Conservation (phyloP, 768 basidiomycete species). For the Fibroporia radiculosa region DNA sequence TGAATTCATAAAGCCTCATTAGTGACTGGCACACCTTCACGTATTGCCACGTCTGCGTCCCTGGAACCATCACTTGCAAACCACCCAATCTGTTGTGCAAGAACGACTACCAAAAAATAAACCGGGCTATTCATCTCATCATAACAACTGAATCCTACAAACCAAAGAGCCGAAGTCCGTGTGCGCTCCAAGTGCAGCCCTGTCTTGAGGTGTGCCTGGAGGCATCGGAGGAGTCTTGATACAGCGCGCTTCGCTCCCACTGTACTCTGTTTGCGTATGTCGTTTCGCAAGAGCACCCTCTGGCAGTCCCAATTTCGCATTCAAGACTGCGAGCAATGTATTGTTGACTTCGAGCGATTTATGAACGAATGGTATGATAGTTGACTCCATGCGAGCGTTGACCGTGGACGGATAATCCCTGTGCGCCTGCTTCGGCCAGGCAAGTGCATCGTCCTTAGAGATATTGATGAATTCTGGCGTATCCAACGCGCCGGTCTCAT, state of each 20-base stretch:
- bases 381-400: conserved; percentile 21
- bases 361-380: conserved; percentile 21
- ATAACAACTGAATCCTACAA: neutral
- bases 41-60: conserved; percentile 54
- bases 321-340: conserved; percentile 23
- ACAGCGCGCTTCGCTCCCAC: conserved; percentile 23
- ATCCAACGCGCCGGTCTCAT: conserved; percentile 26
- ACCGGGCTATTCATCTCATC: neutral
- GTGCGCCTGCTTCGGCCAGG: conserved; percentile 22
- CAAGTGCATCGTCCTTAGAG: conserved; percentile 29
- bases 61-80: conserved; percentile 57
- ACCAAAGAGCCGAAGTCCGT: conserved; percentile 28
- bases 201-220: conserved; percentile 12
- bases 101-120: conserved; percentile 40
- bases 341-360: conserved; percentile 24
- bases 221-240: conserved; percentile 23
- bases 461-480: conserved; percentile 29
- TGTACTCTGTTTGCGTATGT: conserved; percentile 21
- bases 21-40: conserved; percentile 42
- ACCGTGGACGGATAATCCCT: conserved; percentile 27
- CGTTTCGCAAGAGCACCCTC: conserved; percentile 19
- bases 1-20: neutral
- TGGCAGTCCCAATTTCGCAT: conserved; percentile 26
- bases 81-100: conserved; percentile 63
- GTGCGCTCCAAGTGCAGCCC: conserved; percentile 24